Conservation (phyloP, 345 rosid genomes). For the Populus tremula region DNA sequence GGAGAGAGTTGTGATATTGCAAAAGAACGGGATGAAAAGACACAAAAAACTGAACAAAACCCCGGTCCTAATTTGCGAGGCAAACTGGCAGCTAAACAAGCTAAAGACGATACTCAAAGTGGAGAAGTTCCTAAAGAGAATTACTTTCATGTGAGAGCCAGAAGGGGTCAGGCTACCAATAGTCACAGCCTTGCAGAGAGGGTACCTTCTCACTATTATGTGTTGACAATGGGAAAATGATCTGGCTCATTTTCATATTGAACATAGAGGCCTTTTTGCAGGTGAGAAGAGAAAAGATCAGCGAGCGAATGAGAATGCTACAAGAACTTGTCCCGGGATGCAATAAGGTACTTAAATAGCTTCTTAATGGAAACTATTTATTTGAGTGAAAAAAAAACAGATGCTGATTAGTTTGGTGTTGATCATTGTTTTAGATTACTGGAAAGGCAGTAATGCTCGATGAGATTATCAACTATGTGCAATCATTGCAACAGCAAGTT, state of each 20-base stretch:
- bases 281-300: constrained; percentile 97
- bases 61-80: constrained; percentile 40
- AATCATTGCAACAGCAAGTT: constrained; percentile 90
- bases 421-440: constrained; percentile 59
- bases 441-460: constrained; percentile 99
- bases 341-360: constrained; percentile 60
- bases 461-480: constrained; percentile 97
- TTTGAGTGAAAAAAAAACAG: neutral
- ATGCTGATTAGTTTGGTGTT: constrained; percentile 17
- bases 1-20: constrained; percentile 36
- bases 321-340: constrained; percentile 99
- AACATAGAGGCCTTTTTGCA: constrained; percentile 28
- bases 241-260: constrained; percentile 12
- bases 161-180: constrained; percentile 96
- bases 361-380: neutral
- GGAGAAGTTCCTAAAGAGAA: constrained; percentile 71
- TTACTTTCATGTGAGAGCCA: constrained; percentile 89
- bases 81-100: constrained; percentile 47
- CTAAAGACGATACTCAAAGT: constrained; percentile 58
- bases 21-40: constrained; percentile 61
- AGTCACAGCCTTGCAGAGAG: constrained; percentile 98
- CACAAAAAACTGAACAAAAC: constrained; percentile 48
- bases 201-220: constrained; percentile 40
- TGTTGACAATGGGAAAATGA: neutral
- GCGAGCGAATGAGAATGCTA: constrained; percentile 92